These are phyloP conservation scores for Barnettozyma californica DNA, from an alignment of 805 yeast species.

Conservation along the genomic window DNA sequence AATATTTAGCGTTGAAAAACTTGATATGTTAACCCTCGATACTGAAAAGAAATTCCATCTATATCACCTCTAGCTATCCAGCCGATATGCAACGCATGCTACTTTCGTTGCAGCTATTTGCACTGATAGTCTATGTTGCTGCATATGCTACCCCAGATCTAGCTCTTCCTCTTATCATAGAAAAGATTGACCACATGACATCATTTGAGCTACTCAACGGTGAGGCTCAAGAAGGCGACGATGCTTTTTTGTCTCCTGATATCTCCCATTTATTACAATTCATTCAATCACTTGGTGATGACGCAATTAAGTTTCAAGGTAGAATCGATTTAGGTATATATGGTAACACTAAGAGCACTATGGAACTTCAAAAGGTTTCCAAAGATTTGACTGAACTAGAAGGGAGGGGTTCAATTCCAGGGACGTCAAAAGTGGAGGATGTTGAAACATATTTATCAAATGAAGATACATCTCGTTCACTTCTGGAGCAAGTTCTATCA, in stretches of 20 bases:
- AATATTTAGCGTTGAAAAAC: background rate
- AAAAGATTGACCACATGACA: background rate
- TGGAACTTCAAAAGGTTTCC: slow-evolving; percentile 4
- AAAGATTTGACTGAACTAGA: slow-evolving; percentile 7
- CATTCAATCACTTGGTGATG: slow-evolving; percentile 3
- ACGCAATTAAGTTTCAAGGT: background rate
- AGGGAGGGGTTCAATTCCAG: background rate
- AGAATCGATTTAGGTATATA: slow-evolving; percentile 8
- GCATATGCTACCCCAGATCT: background rate
- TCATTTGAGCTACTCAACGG: slow-evolving; percentile 7
- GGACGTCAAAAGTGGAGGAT: background rate
- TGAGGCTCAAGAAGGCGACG: background rate
- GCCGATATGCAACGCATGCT: background rate
- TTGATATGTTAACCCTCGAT: background rate
- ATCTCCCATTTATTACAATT: background rate
- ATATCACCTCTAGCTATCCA: background rate
- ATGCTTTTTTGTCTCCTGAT: background rate
- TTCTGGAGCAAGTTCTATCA: background rate
- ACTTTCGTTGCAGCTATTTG: background rate
- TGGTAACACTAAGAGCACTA: background rate
- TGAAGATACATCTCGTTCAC: background rate
- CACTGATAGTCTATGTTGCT: background rate
- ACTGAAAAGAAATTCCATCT: background rate
- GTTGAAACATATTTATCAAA: background rate
- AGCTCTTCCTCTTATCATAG: background rate